phyloP scores from a whole-genome alignment of 2,329 filamentous ascomycete genomes.

The Trichoderma cornu-damae region DNA sequence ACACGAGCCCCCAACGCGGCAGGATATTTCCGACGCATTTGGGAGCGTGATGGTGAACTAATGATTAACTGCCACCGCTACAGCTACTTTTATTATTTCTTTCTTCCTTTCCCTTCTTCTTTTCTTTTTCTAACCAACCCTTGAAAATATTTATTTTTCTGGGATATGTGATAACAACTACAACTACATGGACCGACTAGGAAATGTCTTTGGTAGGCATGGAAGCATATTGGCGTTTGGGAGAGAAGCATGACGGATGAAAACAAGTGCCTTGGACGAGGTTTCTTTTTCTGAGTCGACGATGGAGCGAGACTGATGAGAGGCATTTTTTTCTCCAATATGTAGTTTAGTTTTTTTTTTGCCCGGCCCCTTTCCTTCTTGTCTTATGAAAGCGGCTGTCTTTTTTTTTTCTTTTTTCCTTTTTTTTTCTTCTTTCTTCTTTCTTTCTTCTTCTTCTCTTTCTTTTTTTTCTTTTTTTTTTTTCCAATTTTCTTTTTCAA shows the following conservation, averaged over 20 bases:
- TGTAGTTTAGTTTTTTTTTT: slow-evolving; percentile 15
- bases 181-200: slow-evolving; percentile 14
- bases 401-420: background rate
- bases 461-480: too few species aligned
- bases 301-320: slow-evolving; percentile 5
- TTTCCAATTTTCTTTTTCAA: too few species aligned
- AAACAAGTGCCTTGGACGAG: background rate
- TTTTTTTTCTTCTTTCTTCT: too few species aligned
- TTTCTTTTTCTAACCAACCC: slow-evolving; percentile 4
- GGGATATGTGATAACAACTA: slow-evolving; percentile 13
- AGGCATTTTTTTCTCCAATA: slow-evolving; percentile 12
- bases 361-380: too few species aligned
- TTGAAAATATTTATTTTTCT: background rate
- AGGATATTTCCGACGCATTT: slow-evolving; percentile 53
- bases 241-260: slow-evolving; percentile 14
- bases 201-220: slow-evolving; percentile 46
- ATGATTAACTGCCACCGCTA: too few species aligned
- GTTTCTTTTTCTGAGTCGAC: background rate
- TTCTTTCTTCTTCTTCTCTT: too few species aligned
- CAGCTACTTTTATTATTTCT: background rate
- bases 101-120: background rate
- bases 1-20: slow-evolving; percentile 39
- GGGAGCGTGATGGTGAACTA: slow-evolving; percentile 51
- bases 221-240: slow-evolving; percentile 32
- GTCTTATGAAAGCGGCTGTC: slow-evolving; percentile 11